Conservation (phyloP, 2,329 filamentous ascomycete genomes). For the Trichophaea hybrida region DNA sequence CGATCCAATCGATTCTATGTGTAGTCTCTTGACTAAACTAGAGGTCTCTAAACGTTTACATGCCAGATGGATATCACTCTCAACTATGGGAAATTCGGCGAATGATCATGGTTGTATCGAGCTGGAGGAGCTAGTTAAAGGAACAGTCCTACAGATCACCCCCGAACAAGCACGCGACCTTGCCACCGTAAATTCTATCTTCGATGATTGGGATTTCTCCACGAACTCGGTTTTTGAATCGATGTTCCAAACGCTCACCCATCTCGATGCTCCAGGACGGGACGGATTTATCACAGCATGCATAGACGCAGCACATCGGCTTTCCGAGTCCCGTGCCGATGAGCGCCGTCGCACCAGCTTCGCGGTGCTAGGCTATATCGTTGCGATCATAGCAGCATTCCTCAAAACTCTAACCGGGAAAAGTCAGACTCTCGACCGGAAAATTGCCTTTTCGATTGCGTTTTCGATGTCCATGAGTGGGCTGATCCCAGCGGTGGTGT, state of each 20-base stretch:
- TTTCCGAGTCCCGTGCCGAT: neutral
- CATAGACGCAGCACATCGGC: neutral
- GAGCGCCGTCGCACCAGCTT: neutral
- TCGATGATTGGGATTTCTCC: neutral
- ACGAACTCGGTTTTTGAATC: neutral
- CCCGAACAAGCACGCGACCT: neutral
- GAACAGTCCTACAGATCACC: no score
- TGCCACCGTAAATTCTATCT: neutral
- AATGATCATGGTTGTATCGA: no score
- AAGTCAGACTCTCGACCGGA: neutral
- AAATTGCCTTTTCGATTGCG: neutral
- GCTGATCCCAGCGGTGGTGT: neutral
- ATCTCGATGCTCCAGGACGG: neutral
- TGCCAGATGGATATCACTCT: neutral
- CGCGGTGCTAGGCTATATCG: neutral
- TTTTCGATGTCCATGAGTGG: neutral
- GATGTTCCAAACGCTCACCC: neutral
- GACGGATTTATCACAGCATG: neutral
- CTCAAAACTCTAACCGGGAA: neutral
- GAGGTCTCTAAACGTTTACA: neutral
- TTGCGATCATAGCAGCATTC: neutral
- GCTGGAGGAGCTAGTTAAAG: no score
- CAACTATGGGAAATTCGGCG: no score
- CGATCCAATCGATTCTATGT: neutral
- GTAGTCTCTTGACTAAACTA: neutral